Evolutionary conservation across 345 rosid species (phyloP).

Genomic region (Lenwebbia sp.): DNA sequence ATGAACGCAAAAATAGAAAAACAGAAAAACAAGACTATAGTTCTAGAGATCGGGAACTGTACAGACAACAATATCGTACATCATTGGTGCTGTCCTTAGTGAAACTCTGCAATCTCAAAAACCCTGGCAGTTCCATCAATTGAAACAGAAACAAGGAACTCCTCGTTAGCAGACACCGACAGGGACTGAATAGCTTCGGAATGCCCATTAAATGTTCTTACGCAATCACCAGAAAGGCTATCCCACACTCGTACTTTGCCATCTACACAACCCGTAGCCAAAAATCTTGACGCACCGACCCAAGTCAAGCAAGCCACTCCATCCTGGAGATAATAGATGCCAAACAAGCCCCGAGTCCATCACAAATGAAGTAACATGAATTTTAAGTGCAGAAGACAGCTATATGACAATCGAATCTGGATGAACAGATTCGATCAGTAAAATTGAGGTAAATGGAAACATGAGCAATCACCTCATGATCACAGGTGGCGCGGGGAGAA

Average conservation of each 20-base stretch:
- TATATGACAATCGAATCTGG: neutral
- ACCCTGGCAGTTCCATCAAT: conserved; percentile 71
- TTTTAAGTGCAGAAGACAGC: neutral
- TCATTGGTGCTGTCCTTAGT: neutral
- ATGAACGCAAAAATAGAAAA: neutral
- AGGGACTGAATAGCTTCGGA: conserved; percentile 43
- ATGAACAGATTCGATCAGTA: neutral
- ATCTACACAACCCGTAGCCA: conserved; percentile 70
- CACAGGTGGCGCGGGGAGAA: conserved; percentile 54
- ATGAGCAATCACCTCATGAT: conserved; percentile 46
- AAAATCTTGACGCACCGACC: conserved; percentile 55
- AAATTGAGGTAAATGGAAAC: neutral
- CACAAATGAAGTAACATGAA: neutral
- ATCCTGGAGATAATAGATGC: conserved; percentile 25
- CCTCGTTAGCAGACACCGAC: conserved; percentile 31
- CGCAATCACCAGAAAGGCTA: conserved; percentile 62
- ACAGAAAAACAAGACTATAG: neutral
- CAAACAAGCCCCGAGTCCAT: neutral
- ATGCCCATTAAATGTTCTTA: conserved; percentile 60
- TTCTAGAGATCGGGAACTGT: neutral
- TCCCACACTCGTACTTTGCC: conserved; percentile 81
- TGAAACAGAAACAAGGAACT: conserved; percentile 62
- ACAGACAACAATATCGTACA: neutral
- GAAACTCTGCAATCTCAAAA: conserved; percentile 52
- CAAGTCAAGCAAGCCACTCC: conserved; percentile 73